Percentiles rank a stretch among this genome's conserved stretches.
phyloP scores from a whole-genome alignment of 1,139 yeast genomes.

The Suhomyces maxii region DNA sequence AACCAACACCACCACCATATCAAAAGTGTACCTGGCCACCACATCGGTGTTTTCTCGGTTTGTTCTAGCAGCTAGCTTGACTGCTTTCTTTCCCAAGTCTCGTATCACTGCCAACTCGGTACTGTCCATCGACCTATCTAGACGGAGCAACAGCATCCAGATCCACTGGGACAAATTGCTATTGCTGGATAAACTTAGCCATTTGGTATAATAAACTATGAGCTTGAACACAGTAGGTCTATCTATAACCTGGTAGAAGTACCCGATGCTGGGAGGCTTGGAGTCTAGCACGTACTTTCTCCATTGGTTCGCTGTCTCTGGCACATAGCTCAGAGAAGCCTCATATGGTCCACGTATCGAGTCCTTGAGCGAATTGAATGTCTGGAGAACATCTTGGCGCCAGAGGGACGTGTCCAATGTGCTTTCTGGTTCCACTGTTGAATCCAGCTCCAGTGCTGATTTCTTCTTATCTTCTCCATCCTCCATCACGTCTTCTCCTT shows the following conservation, averaged over 20 bases:
- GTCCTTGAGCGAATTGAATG: constrained; percentile 5
- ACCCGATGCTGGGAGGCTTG: constrained; percentile 30
- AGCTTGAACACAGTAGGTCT: constrained; percentile 38
- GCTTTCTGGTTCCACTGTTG: background rate
- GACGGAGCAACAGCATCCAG: constrained; percentile 33
- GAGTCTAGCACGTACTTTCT: constrained; percentile 27
- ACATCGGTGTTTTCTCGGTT: constrained; percentile 8
- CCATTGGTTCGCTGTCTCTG: constrained; percentile 35
- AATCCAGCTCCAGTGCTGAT: background rate
- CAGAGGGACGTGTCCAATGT: background rate
- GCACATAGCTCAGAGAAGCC: constrained; percentile 13
- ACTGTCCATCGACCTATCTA: constrained; percentile 36
- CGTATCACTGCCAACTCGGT: constrained; percentile 38
- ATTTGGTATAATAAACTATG: constrained; percentile 36
- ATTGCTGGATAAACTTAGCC: constrained; percentile 37
- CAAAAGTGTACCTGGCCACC: constrained; percentile 28
- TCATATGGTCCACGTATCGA: background rate
- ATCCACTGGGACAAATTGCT: constrained; percentile 40
- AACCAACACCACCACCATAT: constrained; percentile 35
- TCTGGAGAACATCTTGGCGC: constrained; percentile 1
- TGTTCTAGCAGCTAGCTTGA: constrained; percentile 21
- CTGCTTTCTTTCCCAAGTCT: constrained; percentile 43
- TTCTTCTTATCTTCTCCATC: constrained; percentile 7
- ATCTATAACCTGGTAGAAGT: constrained; percentile 24
- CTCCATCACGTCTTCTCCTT: constrained; percentile 8